Evolutionary conservation across 73 alveolate genomes (phyloP), one percentile per base, ranked within the genome.

Genomic region (Diophrys appendiculata): DNA sequence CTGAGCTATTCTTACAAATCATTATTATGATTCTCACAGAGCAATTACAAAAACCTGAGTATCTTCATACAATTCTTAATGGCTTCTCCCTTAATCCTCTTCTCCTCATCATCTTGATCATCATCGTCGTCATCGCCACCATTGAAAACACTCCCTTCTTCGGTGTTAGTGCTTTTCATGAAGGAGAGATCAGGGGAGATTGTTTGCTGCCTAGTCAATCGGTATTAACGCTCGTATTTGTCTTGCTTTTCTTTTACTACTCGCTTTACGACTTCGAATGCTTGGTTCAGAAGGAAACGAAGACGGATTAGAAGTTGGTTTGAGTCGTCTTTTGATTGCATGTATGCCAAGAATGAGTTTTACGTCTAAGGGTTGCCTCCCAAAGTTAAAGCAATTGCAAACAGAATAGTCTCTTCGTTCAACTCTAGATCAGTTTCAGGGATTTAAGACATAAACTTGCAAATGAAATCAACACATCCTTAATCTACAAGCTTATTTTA

Each of bases 11-110:
- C 90, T 82, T 97, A 94, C 81, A 95, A 77, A 22, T 87, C 91
- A 14, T 84, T 55, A 71, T 91, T 87, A 76, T 97, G 99, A 60
- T 96, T 96, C 82, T 97, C 99, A 68, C 98, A 94, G 60, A 97
- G 87, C 68, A 95, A 83, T 73, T 97, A 95, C 25, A 97, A 89
- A 91, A 97, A 90, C 78, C 97, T 90, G 76, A 97, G 82, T 53
- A 92, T 90, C 65, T 84, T 84, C 74, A 75, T 75, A 35, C 72
- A n/a, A 52, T 84, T 84, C 65, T 75, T 73, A 5, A 84, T 33
- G 32, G 87, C 73, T 27, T 67, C 35, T 52, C 30, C 73, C 3
- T 26, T 60, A 0, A 30, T 52, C 11, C n/a, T 13, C 0, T 32
- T 25, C 60, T 43, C 60, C 31, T 56, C 67, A 22, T 33, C 74